Evolutionary conservation across 257 asterid genomes (phyloP), one percentile per base, ranked within the genome.

Genomic region (Solanum raphanifolium): DNA sequence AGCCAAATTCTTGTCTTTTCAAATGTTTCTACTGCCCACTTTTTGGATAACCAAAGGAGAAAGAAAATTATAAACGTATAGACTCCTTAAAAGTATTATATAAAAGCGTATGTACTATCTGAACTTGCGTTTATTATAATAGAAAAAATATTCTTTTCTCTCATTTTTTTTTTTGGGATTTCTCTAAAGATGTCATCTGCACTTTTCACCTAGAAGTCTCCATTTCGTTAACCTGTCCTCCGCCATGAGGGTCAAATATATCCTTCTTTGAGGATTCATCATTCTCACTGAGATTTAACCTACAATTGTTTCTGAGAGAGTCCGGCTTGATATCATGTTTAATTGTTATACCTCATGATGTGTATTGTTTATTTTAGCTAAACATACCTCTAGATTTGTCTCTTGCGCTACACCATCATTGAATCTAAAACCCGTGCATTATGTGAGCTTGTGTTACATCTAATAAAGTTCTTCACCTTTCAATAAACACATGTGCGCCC

Each of bases 331-430:
- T 7, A 69, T 2, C 3, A 15, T 15, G 20, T 20, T 73, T 34
- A 34, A 34, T 9, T 32, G 13, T 31, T 5, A 31, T 31, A 31
- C 0, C 5, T 0, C 25, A 31, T 71, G n/a, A 7, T 36, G 2
- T 5, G 6, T 71, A 31, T 68, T 27, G 5, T 68, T 10, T 13
- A 7, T 6, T 29, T 69, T 31, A 5, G 11, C n/a, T 3, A 8
- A 32, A 32, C 1, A 32, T 0, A 72, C 15, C 15, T 32, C 2
- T 21, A 9, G 0, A 34, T 72, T 32, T 32, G 4, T 72, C 15
- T 0, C 6, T 18, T 8, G 7, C 1, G 1, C 4, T 8, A 18
- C 0, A 3, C 1, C 2, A 18, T 72, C 2, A 32, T 32, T 4
- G 5, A 72, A 21, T 21, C 0, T 5, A 32, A 32, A 32, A 72